A percentile compares a stretch with the other conserved stretches of the same genome.
Conservation (phyloP, 129 eudicot species). For the Oenanthe sinensis region DNA sequence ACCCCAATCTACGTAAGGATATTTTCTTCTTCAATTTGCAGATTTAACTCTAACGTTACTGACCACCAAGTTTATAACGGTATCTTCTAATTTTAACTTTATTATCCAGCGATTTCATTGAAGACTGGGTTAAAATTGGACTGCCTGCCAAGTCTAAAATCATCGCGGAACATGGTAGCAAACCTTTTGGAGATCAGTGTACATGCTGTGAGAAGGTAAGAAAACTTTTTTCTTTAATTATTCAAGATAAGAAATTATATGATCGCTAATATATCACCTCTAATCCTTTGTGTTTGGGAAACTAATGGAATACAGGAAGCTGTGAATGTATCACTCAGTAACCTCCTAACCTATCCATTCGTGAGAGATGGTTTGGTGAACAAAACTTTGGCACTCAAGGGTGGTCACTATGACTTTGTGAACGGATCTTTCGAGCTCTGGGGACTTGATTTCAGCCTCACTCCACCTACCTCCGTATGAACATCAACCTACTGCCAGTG, state of each 20-base stretch:
- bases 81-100: not conserved
- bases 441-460: constrained; percentile 84
- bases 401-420: constrained; percentile 88
- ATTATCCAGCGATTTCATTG: constrained; percentile 71
- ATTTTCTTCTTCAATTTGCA: not conserved
- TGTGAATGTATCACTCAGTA: constrained; percentile 81
- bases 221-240: not conserved
- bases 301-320: constrained; percentile 56
- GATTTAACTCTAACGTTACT: not conserved
- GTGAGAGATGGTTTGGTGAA: constrained; percentile 87
- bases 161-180: constrained; percentile 27
- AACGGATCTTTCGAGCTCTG: constrained; percentile 91
- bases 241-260: not conserved
- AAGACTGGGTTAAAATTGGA: constrained; percentile 77
- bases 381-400: constrained; percentile 77
- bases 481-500: constrained; percentile 21
- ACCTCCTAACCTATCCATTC: constrained; percentile 74
- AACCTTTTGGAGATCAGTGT: constrained; percentile 53
- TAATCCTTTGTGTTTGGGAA: not conserved
- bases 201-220: constrained; percentile 60
- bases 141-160: constrained; percentile 81
- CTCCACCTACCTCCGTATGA: constrained; percentile 88
- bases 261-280: not conserved
- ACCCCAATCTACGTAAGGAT: constrained; percentile 52
- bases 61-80: not conserved